Conservation (phyloP, 176 grass and related monocot genomes). For the Zoysia japonica region DNA sequence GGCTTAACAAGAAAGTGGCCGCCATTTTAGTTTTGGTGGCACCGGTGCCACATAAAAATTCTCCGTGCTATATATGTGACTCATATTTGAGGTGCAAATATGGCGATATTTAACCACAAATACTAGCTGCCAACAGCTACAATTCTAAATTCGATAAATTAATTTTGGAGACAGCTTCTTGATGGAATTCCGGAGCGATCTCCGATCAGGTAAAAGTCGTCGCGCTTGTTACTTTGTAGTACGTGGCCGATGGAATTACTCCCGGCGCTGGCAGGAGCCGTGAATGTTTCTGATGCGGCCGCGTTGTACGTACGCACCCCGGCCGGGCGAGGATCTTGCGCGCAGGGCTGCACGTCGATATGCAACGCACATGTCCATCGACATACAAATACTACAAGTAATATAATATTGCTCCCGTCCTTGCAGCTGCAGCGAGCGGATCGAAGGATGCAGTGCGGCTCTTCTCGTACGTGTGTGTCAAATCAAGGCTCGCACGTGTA, state of each 20-base stretch:
- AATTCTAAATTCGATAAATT: not conserved
- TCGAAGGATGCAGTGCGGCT: not conserved
- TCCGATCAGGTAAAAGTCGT: not conserved
- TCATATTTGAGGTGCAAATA: too few species aligned
- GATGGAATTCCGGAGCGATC: not conserved
- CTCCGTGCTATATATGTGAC: too few species aligned
- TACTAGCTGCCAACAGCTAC: not conserved
- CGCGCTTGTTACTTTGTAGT: not conserved
- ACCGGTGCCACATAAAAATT: too few species aligned
- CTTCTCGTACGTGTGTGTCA: not conserved
- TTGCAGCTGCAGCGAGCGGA: not conserved
- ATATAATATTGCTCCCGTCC: not conserved
- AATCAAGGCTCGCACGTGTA: not conserved
- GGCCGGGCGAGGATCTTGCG: not conserved
- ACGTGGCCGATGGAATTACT: not conserved
- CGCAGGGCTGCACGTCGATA: conserved; percentile 12
- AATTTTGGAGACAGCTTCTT: not conserved
- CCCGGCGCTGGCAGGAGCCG: not conserved
- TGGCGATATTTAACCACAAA: not conserved
- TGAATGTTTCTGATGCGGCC: not conserved
- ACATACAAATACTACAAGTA: too few species aligned
- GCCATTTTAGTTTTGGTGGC: too few species aligned
- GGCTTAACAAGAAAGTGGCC: too few species aligned
- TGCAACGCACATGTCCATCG: not conserved
- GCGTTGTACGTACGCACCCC: not conserved